Evolutionary conservation across 768 basidiomycete species (phyloP), one percentile per base, ranked within the genome.

Genomic region (Daedaleopsis nitida): DNA sequence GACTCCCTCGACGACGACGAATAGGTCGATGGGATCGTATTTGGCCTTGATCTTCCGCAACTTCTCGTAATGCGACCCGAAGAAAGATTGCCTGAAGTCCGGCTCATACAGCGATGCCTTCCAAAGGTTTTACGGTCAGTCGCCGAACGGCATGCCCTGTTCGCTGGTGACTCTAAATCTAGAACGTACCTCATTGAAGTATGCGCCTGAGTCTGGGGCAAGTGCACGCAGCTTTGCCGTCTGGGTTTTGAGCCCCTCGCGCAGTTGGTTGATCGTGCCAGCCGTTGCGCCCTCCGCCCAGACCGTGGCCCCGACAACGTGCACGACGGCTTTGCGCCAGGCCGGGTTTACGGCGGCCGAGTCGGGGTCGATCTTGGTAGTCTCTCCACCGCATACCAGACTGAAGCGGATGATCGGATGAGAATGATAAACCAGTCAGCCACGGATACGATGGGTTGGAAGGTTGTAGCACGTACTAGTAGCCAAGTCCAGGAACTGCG

Each of bases 1-100:
- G 0, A 85, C 80, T 3, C 82, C 84, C 32, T 72, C 68, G 0
- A 68, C 59, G 21, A 83, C 79, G 14, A 83, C 66, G 65, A 84
- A 85, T 14, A 84, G 55, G 19, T 67, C 72, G 10, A 68, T 56
- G 0, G 81, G 78, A 67, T 85, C 83, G 55, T 83, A 80, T 58
- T 69, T 74, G 9, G 57, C 37, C 66, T 84, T 84, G 68, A 84
- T 79, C 1, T 55, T 60, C 60, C 74, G 75, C 27, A 83, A 66
- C 35, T 57, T 69, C 1, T 63, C 17, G 51, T 83, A 83, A 62
- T 84, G 80, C 0, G 72, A 60, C 0, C 82, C 82, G 60, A 80
- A 84, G 68, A 81, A 83, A 0, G 77, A 72, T 16, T 74, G 64
- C 64, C 76, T 70, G 57, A 74, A 77, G 48, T 82, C 68, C 13